A percentile compares a stretch with the other conserved stretches of the same genome.
phyloP scores from a whole-genome alignment of 495 filamentous ascomycete genomes.

The Aspergillus bertholletiae region DNA sequence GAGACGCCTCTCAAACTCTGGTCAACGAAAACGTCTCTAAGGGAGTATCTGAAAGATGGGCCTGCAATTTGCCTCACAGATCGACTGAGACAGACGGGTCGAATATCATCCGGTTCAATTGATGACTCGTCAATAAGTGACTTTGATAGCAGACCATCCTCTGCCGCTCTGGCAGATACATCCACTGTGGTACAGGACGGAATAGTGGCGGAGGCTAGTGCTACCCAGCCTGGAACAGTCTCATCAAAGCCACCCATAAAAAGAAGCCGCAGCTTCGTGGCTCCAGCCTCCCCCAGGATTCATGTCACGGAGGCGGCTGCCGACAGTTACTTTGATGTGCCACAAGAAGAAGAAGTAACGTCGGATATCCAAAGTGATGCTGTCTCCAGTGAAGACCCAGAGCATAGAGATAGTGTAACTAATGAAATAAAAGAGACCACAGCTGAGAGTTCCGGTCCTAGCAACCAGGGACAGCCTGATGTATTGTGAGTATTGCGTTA shows the following conservation, averaged over 20 bases:
- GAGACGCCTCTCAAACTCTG: conserved; percentile 49
- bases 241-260: conserved; percentile 19
- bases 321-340: conserved; percentile 23
- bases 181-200: background rate
- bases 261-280: conserved; percentile 25
- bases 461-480: conserved; percentile 6
- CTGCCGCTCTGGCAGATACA: conserved; percentile 8
- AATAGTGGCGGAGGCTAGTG: background rate
- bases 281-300: conserved; percentile 24
- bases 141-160: conserved; percentile 30
- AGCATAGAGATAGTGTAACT: background rate
- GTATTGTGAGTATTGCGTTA: conserved; percentile 7
- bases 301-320: conserved; percentile 29
- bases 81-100: conserved; percentile 20
- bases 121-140: conserved; percentile 36
- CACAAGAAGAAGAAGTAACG: conserved; percentile 10
- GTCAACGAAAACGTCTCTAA: conserved; percentile 46
- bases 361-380: background rate
- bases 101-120: conserved; percentile 18
- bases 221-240: conserved; percentile 6
- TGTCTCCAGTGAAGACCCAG: conserved; percentile 1
- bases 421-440: conserved; percentile 1
- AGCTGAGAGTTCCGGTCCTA: background rate
- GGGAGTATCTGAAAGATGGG: conserved; percentile 39
- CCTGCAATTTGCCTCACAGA: conserved; percentile 29